A percentile compares a stretch with the other conserved stretches of the same genome.
These are phyloP conservation scores for Seiridium cupressi DNA, from an alignment of 2,329 filamentous ascomycete species.

Conservation along the genomic window DNA sequence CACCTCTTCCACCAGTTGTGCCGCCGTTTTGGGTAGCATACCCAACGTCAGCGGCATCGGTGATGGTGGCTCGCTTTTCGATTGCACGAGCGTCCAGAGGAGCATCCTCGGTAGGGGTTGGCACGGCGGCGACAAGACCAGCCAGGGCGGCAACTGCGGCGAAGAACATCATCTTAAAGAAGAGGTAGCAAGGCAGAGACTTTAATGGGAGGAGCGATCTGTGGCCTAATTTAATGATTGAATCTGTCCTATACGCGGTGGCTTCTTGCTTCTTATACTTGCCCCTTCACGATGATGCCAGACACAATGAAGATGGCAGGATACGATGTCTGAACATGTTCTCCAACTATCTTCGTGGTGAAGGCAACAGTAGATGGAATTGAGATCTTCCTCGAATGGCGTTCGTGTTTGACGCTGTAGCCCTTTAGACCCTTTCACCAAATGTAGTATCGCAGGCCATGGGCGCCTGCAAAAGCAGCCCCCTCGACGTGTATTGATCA, in stretches of 20 bases:
- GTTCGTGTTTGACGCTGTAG: neutral
- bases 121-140: constrained; percentile 16
- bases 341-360: neutral
- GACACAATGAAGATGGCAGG: neutral
- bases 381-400: constrained; percentile 6
- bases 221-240: neutral
- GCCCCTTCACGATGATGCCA: neutral
- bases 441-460: neutral
- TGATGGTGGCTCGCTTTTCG: constrained; percentile 20
- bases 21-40: constrained; percentile 18
- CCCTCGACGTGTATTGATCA: neutral
- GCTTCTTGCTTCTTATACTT: neutral
- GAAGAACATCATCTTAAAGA: constrained; percentile 19
- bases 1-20: constrained; percentile 55
- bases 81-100: constrained; percentile 13
- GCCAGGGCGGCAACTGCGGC: constrained; percentile 16
- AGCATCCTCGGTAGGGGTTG: constrained; percentile 13
- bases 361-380: neutral
- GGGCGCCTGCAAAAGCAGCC: neutral
- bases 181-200: neutral
- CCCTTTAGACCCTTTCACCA: neutral
- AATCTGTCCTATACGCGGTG: neutral
- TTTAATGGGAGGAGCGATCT: neutral
- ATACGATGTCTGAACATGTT: neutral
- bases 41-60: constrained; percentile 18